A percentile compares a stretch with the other conserved stretches of the same genome.
Evolutionary conservation across 2,329 filamentous ascomycete species (phyloP).

Genomic region (Penicillium sp.): DNA sequence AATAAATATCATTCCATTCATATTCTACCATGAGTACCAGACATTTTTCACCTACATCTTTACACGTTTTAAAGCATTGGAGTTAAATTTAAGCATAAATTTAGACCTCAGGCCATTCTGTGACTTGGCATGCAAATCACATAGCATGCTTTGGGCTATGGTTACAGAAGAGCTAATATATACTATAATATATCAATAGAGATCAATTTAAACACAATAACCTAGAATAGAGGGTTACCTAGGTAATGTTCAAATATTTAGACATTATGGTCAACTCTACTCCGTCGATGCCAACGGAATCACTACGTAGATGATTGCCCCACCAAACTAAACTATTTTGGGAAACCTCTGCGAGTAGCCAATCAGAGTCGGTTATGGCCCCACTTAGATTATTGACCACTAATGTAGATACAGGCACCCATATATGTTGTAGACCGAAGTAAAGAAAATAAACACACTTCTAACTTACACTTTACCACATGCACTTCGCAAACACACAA

Average conservation of each 20-base stretch:
- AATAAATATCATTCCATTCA: not conserved
- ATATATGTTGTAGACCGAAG: too few species aligned
- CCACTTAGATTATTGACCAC: not conserved
- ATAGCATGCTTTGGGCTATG: not conserved
- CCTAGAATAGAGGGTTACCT: too few species aligned
- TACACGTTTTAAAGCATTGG: not conserved
- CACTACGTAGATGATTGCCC: not conserved
- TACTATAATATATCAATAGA: not conserved
- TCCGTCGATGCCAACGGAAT: not conserved
- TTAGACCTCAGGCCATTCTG: not conserved
- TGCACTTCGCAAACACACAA: too few species aligned
- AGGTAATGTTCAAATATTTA: too few species aligned
- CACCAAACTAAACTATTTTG: not conserved
- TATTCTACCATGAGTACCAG: too few species aligned
- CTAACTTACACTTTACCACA: too few species aligned
- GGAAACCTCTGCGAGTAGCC: slow-evolving; percentile 1
- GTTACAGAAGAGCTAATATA: too few species aligned
- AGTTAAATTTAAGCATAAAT: slow-evolving; percentile 3
- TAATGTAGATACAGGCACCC: too few species aligned
- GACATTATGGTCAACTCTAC: too few species aligned
- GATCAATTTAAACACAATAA: not conserved
- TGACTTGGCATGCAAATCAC: not conserved
- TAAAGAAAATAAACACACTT: too few species aligned
- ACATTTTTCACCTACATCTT: too few species aligned
- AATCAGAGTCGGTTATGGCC: not conserved